Evolutionary conservation across 495 filamentous ascomycete species (phyloP).

Genomic region (Ramalina intermedia): DNA sequence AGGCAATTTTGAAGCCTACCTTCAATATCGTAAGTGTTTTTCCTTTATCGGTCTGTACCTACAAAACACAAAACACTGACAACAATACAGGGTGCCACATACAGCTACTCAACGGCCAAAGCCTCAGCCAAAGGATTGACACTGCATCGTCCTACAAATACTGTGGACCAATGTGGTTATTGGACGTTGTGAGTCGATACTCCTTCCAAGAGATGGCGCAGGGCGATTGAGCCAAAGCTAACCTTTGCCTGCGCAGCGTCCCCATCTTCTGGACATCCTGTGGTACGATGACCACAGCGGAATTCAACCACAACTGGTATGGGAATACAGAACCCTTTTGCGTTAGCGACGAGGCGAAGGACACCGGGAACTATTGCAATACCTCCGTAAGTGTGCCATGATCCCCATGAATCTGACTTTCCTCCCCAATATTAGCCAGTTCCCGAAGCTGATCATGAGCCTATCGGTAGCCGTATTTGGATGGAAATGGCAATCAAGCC

Average conservation of each 20-base stretch:
- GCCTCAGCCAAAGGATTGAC: not conserved
- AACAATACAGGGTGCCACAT: too few relatives aligned
- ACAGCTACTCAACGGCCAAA: not conserved
- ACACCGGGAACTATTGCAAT: not conserved
- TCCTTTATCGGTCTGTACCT: too few relatives aligned
- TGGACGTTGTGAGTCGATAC: not conserved
- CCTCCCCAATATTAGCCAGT: too few relatives aligned
- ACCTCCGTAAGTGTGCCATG: not conserved
- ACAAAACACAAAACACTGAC: too few relatives aligned
- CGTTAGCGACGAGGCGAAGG: not conserved
- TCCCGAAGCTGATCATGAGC: too few relatives aligned
- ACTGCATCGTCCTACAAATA: not conserved
- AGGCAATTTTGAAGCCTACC: not conserved
- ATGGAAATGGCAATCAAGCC: not conserved
- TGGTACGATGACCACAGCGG: not conserved
- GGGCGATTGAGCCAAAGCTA: too few relatives aligned
- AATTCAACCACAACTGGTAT: not conserved
- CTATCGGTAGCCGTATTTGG: not conserved
- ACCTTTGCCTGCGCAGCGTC: not conserved
- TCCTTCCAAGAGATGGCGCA: too few relatives aligned
- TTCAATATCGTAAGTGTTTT: too few relatives aligned
- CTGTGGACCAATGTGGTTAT: not conserved
- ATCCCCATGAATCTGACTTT: not conserved
- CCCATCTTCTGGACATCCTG: constrained; percentile 1
- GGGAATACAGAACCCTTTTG: not conserved